Base-by-base conservation (phyloP, 1,139 yeast genomes). In the Candida sojae region DNA sequence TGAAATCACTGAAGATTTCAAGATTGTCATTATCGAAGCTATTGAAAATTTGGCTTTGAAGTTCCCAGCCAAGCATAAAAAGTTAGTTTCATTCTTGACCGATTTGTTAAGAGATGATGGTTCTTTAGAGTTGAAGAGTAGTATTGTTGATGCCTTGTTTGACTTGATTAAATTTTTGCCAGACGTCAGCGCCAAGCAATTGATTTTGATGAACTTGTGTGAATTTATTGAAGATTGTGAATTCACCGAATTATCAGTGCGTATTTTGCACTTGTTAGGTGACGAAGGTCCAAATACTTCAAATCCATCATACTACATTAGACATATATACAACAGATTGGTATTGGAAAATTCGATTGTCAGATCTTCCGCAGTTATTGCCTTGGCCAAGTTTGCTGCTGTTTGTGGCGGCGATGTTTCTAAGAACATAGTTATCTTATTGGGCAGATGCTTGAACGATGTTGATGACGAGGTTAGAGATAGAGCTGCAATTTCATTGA, bases 211-310 rank as follows among this genome's bases (percentile, higher is more conserved):
- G 72, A 88, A 87, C 64, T 78, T 95, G 58, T 91, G 98, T 77
- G 99, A 93, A 68, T 91, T 91, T 63, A 95, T 93, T 59, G 99
- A 95, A 71, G 99, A 93, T 73, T 93, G 98, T 72, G 99, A 93
- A 71, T 93, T 80, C 71, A 88, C 97, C 36, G 97, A 91, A 68
- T 82, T 93, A 53, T 83, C 96, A 33, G 97, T 92, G 31, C 84
- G 98, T 66, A 86, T 93, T 54, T 79, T 93, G 66, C 96, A 91
- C 68, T 73, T 92, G 57, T 79, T 93, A 56, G 99, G 99, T 61
- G 89, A 86, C 55, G 96, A 91, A 68, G 99, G 99, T 54, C 98
- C 99, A 58, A 73, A 79, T 50, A 86, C 97, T 7, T 61, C 86
- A 10, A 88, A 87, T 57, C 97, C 99, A 48, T 88, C 97, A 3